Evolutionary conservation across 441 rosid genomes (phyloP).

Genomic region (Arabidopsis lyrata): DNA sequence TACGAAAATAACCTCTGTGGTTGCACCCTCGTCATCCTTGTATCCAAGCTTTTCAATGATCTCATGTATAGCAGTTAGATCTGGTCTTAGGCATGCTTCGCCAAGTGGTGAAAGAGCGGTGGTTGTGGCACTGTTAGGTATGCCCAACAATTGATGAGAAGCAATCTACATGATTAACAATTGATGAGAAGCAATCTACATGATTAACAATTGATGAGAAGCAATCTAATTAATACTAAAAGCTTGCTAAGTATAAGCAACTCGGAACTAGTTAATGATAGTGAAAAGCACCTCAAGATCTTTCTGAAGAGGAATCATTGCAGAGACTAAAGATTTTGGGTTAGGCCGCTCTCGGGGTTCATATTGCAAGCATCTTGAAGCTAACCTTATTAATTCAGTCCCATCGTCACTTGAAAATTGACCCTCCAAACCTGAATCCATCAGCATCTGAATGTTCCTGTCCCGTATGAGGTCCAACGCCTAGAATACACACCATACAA

Average conservation of each 20-base stretch:
- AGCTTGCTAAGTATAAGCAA: background rate
- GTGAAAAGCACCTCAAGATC: slow-evolving; percentile 65
- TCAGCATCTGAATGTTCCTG: slow-evolving; percentile 75
- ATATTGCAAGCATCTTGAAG: slow-evolving; percentile 88
- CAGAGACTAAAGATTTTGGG: slow-evolving; percentile 74
- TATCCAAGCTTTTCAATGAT: slow-evolving; percentile 76
- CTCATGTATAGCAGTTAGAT: slow-evolving; percentile 81
- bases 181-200: slow-evolving; percentile 75
- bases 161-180: no score
- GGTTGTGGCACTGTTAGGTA: slow-evolving; percentile 63
- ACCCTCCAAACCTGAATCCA: slow-evolving; percentile 88
- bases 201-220: background rate
- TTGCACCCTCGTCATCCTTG: slow-evolving; percentile 85
- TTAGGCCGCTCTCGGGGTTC: slow-evolving; percentile 93
- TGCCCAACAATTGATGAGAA: slow-evolving; percentile 81
- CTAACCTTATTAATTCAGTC: slow-evolving; percentile 82
- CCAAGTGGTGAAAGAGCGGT: slow-evolving; percentile 74
- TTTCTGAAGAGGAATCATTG: slow-evolving; percentile 86
- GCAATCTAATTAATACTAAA: background rate
- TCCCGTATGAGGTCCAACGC: slow-evolving; percentile 88
- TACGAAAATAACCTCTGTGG: slow-evolving; percentile 68
- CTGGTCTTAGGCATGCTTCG: slow-evolving; percentile 83
- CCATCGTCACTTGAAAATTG: slow-evolving; percentile 79
- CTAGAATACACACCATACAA: slow-evolving; percentile 49
- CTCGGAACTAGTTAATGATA: slow-evolving; percentile 9